Base-by-base conservation (phyloP, 2,329 filamentous ascomycete species). In the Samsoniella hepiali region DNA sequence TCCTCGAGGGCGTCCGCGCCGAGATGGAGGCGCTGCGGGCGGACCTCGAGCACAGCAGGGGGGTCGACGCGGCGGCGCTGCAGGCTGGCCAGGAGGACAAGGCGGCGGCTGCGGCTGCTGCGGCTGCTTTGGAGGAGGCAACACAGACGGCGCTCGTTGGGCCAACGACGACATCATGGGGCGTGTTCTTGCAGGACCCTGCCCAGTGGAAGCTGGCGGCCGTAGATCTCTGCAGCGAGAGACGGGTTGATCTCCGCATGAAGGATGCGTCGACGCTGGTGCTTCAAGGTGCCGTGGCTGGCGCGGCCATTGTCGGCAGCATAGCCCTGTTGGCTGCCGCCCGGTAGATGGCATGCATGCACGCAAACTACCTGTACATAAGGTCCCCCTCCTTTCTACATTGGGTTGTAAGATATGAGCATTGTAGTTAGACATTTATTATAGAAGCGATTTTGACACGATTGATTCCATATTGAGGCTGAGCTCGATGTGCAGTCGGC, bases 201-300 rank as follows among this genome's bases (percentile, higher is more conserved):
- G 67, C 69, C 3, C 72, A 75, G 65, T 86, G 84, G 79, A 81
- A 77, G 68, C 76, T 79, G 7, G 78, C 77, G 3, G 68, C 84
- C 5, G 70, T 77, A 47, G 88, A 91, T 66, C 74, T 91, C 17
- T 85, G 83, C 75, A 91, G 89, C 74, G 86, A 91, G 63, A 81
- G 86, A 67, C 77, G 76, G 65, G 78, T 92, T 69, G 79, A 82
- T 56, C 70, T 91, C 65, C 84, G 84, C 50, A 90, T 91, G 79
- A 83, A 85, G 59, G 90, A 93, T 69, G 77, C 89, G 38, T 91
- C 90, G 2, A 75, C 88, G n/a, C 78, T 91, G 67, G 88, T 84
- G 56, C 76, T 91, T 42, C 85, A 93, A 74, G 84, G 89, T 62
- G 86, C 84, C 8, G 81, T 85, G 34, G 82, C 85, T 0, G 90